Conservation (phyloP, 441 rosid genomes). For the Croton setiger region DNA sequence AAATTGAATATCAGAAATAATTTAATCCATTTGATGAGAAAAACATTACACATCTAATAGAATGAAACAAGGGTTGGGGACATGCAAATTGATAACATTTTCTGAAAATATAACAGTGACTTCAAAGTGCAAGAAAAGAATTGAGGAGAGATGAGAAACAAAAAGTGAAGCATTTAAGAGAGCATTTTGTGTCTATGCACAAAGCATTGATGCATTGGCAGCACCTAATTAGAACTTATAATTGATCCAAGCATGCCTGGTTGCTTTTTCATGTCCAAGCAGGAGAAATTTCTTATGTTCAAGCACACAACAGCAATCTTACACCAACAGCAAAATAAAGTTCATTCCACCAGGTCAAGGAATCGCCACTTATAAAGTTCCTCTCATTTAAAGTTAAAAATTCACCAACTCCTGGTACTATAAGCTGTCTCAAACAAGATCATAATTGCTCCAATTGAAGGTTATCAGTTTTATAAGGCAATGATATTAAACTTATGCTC, state of each 20-base stretch:
- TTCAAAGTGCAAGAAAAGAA: neutral
- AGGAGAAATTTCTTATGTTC: neutral
- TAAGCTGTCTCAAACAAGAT: neutral
- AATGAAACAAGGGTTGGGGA: slow-evolving; percentile 10
- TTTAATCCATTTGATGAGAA: slow-evolving; percentile 12
- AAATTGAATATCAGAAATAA: slow-evolving; percentile 13
- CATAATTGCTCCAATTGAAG: neutral
- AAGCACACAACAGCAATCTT: neutral
- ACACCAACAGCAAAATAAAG: neutral
- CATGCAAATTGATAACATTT: neutral
- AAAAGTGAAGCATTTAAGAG: neutral
- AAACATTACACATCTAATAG: neutral
- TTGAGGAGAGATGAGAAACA: neutral
- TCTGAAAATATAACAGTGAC: neutral
- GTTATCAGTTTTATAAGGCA: neutral
- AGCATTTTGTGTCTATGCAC: neutral
- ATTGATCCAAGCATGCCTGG: neutral
- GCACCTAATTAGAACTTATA: neutral
- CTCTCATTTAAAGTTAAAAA: neutral
- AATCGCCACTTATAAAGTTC: neutral
- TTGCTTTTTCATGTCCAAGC: slow-evolving; percentile 3
- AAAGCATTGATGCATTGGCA: neutral
- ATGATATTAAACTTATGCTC: neutral
- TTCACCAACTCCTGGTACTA: neutral
- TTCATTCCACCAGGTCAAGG: neutral